These are phyloP conservation scores for Hypericum androsaemum DNA, from an alignment of 345 rosid species.

Conservation along the genomic window DNA sequence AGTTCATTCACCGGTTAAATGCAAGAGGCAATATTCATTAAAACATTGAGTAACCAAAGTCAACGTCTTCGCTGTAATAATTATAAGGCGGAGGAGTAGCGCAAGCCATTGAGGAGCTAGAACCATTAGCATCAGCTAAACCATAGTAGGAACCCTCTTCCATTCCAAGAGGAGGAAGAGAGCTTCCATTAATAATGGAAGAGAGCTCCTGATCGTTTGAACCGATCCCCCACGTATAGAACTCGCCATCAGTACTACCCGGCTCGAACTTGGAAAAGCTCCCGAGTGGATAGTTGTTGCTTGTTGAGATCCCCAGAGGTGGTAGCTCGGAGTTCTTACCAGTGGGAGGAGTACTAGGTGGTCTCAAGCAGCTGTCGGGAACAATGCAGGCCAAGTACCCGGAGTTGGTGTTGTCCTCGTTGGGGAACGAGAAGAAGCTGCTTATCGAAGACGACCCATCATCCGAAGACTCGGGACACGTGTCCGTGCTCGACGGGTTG, in stretches of 20 bases:
- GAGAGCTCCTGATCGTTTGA: conserved; percentile 37
- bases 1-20: too few relatives aligned
- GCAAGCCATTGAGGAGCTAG: not conserved
- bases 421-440: conserved; percentile 33
- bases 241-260: conserved; percentile 18
- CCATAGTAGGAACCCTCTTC: conserved; percentile 13
- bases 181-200: conserved; percentile 21
- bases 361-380: conserved; percentile 82
- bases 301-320: too few relatives aligned
- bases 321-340: not conserved
- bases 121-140: not conserved
- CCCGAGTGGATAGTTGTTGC: too few relatives aligned
- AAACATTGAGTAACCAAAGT: conserved; percentile 2
- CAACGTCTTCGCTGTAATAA: not conserved
- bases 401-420: conserved; percentile 35
- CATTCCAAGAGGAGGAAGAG: conserved; percentile 23
- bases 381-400: conserved; percentile 94
- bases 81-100: not conserved
- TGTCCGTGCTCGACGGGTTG: conserved; percentile 13
- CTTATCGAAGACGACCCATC: conserved; percentile 25
- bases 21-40: not conserved
- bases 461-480: conserved; percentile 26
- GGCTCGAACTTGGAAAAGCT: conserved; percentile 18
- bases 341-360: conserved; percentile 34
- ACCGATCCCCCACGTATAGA: conserved; percentile 35